Evolutionary conservation across 208 protist species (phyloP), one percentile per base, ranked within the genome.

Genomic region (Trypanosoma brucei): DNA sequence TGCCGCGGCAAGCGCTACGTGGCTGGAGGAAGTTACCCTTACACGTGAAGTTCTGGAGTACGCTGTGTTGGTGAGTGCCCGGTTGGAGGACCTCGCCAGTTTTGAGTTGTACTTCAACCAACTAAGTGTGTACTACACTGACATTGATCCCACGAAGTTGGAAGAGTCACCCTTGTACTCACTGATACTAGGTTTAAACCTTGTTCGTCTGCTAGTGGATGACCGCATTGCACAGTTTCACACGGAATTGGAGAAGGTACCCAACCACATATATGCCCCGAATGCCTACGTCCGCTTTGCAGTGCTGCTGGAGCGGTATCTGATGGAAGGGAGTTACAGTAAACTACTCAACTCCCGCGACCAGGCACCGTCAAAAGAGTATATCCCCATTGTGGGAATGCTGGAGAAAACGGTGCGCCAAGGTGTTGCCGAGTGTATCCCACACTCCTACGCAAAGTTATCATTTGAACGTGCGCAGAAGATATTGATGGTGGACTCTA

Each of bases 321-420:
- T 95, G 48, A 97, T 97, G 94, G 91, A 97, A 67, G 92, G 92
- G 2, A 96, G 86, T 63, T 97, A 97, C 78, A 88, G 95, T 72
- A 96, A 96, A 61, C 74, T 97, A 14, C 84, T 95, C 51, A 88
- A 78, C 46, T 83, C 87, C 1, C 80, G 88, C 40, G 77, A 81
- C 49, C 84, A 95, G 56, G 93, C 85, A 37, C 93, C 93, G 36
- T 91, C 82, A 36, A 94, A 86, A 42, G 88, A 96, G 71, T 97
- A 95, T 71, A 59, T 93, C 34, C 79, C 89, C 34, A 74, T 97
- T 40, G 90, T 96, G 60, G 81, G 94, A 58, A 84, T 96, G 76
- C 74, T 97, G 7, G 82, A 95, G 61, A 72, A 74, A 42, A 96
- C 92, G 13, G 92, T 97, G 57, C 83, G 94, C 11, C 76, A 86